Evolutionary conservation across 108 stramenopile species (phyloP).

Genomic region (Nitzschia palea): DNA sequence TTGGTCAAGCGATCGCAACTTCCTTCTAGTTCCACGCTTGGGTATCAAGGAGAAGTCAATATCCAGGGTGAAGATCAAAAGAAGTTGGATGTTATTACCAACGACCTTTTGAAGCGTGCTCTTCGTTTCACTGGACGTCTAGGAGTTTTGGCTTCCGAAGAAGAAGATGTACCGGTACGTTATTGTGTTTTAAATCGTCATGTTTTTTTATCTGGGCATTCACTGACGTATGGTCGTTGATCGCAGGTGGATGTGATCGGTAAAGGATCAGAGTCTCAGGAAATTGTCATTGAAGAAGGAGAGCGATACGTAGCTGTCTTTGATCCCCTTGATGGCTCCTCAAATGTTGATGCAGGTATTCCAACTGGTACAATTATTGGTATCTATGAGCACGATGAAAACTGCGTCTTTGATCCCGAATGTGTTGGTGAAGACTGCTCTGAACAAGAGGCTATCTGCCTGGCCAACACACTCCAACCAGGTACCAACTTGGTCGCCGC

Average conservation of each 20-base stretch:
- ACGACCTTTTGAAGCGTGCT: constrained; percentile 93
- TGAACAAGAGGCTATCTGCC: constrained; percentile 59
- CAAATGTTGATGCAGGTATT: constrained; percentile 98
- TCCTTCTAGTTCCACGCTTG: constrained; percentile 62
- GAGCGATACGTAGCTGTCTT: constrained; percentile 82
- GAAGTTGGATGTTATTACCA: constrained; percentile 96
- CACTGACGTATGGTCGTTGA: not conserved
- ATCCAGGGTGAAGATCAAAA: constrained; percentile 86
- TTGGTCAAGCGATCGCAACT: constrained; percentile 66
- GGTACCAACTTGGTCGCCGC: constrained; percentile 92
- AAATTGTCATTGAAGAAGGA: constrained; percentile 52
- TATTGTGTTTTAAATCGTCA: not conserved
- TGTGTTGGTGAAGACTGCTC: constrained; percentile 58
- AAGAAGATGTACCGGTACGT: constrained; percentile 79
- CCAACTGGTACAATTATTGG: constrained; percentile 96
- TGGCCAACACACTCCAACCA: constrained; percentile 87
- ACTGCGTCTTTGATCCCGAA: constrained; percentile 46
- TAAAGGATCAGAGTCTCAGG: constrained; percentile 13
- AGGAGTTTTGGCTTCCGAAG: constrained; percentile 77
- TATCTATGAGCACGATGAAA: constrained; percentile 83
- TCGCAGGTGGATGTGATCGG: constrained; percentile 26
- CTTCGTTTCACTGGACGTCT: constrained; percentile 84
- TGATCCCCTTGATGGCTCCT: constrained; percentile 98
- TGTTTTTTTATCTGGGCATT: not conserved
- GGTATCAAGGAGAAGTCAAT: constrained; percentile 79